Conservation (phyloP, 2,329 filamentous ascomycete genomes). For the Ascosphaera pollenicola region DNA sequence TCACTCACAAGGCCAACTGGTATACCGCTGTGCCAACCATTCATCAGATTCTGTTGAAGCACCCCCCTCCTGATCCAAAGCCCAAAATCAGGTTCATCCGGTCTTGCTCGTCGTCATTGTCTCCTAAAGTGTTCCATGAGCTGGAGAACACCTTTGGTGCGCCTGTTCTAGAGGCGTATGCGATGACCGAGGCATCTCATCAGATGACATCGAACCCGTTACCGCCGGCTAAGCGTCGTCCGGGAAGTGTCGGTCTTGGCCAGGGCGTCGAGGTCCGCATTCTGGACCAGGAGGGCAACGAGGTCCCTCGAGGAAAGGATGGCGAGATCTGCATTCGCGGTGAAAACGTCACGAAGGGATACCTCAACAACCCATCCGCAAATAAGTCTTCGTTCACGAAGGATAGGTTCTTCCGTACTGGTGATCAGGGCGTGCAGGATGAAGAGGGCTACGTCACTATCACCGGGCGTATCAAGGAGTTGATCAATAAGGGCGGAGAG, state of each 20-base stretch:
- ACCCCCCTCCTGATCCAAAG: conserved; percentile 41
- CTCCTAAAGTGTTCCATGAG: conserved; percentile 59
- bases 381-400: conserved; percentile 53
- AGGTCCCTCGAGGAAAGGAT: conserved; percentile 45
- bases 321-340: conserved; percentile 69
- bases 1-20: conserved; percentile 57
- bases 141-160: conserved; percentile 55
- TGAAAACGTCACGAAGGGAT: conserved; percentile 65
- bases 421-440: conserved; percentile 66
- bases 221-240: conserved; percentile 49
- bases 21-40: conserved; percentile 88
- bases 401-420: conserved; percentile 67
- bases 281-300: conserved; percentile 44
- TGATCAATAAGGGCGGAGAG: conserved; percentile 76
- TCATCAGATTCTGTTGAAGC: conserved; percentile 68
- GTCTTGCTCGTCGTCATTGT: conserved; percentile 66
- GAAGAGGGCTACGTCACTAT: conserved; percentile 64
- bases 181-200: conserved; percentile 68
- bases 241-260: conserved; percentile 61
- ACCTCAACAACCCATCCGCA: conserved; percentile 60
- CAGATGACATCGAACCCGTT: conserved; percentile 35
- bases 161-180: conserved; percentile 72
- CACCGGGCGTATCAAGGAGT: conserved; percentile 79
- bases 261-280: conserved; percentile 69
- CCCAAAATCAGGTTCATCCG: conserved; percentile 68